phyloP scores from a whole-genome alignment of 225 moss, liverwort and hornwort species.

The Anthoceros angustus region DNA sequence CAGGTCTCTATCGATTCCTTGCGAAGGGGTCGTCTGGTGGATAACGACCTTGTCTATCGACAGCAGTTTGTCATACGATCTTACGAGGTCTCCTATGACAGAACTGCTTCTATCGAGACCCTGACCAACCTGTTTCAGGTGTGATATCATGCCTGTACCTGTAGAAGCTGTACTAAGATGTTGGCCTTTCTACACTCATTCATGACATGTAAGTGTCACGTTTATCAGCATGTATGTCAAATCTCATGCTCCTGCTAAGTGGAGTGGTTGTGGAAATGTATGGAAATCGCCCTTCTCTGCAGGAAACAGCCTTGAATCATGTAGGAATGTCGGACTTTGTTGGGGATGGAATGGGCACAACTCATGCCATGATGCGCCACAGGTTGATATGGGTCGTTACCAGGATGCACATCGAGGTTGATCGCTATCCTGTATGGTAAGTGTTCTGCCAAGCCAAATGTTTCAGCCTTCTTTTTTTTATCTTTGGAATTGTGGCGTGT shows the following conservation, averaged over 20 bases:
- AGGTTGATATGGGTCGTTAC: constrained; percentile 65
- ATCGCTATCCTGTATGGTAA: constrained; percentile 57
- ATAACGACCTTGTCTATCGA: constrained; percentile 16
- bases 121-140: constrained; percentile 44
- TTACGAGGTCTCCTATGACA: constrained; percentile 42
- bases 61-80: constrained; percentile 42
- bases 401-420: constrained; percentile 53
- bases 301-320: constrained; percentile 46
- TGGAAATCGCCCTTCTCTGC: constrained; percentile 6
- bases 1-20: not conserved
- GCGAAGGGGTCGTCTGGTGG: not conserved
- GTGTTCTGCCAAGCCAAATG: not conserved
- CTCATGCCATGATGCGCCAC: constrained; percentile 52
- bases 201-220: not conserved
- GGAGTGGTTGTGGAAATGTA: not conserved
- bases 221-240: no score
- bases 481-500: not conserved
- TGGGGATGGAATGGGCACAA: constrained; percentile 59
- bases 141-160: not conserved
- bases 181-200: not conserved
- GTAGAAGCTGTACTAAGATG: not conserved
- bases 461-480: not conserved
- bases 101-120: constrained; percentile 44
- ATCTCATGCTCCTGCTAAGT: no score
- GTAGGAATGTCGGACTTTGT: constrained; percentile 43